phyloP scores from a whole-genome alignment of 306 rosid genomes.

The Abrus pulchellus region DNA sequence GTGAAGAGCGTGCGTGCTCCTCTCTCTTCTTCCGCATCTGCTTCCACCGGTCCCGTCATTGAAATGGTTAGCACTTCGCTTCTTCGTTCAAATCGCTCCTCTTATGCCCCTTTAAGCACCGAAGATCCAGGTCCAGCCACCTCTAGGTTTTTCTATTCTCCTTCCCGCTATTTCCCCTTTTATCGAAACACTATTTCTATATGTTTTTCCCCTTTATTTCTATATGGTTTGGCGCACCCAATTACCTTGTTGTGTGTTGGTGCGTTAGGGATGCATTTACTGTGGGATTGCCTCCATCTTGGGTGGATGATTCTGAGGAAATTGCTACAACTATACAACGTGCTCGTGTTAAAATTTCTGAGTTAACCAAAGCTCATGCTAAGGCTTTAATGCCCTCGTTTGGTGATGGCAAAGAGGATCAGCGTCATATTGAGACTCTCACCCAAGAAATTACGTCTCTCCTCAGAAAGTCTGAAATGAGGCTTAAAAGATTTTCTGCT shows the following conservation, averaged over 20 bases:
- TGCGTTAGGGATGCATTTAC: constrained; percentile 75
- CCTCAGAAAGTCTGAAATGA: constrained; percentile 72
- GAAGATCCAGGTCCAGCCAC: constrained; percentile 75
- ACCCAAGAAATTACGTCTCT: constrained; percentile 73
- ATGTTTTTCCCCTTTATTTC: background rate
- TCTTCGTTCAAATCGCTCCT: constrained; percentile 66
- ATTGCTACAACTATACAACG: constrained; percentile 65
- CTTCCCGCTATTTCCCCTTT: background rate
- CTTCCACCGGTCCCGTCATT: constrained; percentile 72
- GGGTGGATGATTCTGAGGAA: constrained; percentile 91
- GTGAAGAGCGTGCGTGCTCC: constrained; percentile 82
- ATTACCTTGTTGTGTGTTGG: constrained; percentile 3
- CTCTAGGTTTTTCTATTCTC: constrained; percentile 41
- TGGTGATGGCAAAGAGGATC: constrained; percentile 79
- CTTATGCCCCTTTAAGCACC: constrained; percentile 77
- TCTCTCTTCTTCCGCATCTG: constrained; percentile 67
- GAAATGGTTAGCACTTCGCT: constrained; percentile 77
- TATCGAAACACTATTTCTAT: background rate
- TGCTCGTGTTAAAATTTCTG: constrained; percentile 68
- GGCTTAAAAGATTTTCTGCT: constrained; percentile 65
- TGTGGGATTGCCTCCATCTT: constrained; percentile 78
- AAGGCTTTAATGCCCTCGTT: constrained; percentile 83
- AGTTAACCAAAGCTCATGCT: constrained; percentile 73
- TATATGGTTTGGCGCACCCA: background rate
- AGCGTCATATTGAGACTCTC: constrained; percentile 68